Conservation (phyloP, 2,329 filamentous ascomycete genomes). For the Tolypocladium pustulatum region DNA sequence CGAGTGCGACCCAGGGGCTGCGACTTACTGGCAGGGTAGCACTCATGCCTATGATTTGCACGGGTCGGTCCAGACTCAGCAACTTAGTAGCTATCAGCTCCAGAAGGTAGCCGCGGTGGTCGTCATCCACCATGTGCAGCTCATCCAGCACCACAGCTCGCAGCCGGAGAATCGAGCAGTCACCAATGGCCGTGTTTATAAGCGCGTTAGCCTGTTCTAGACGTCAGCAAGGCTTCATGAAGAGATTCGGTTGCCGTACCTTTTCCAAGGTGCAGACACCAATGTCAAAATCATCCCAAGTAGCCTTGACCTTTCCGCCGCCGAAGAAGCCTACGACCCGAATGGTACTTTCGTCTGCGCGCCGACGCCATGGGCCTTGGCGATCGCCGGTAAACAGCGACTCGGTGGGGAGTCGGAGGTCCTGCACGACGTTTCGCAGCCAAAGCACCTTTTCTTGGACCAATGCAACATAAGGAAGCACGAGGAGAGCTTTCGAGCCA, state of each 20-base stretch:
- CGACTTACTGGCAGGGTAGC: slow-evolving; percentile 58
- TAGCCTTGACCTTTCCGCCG: slow-evolving; percentile 54
- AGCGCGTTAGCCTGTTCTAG: slow-evolving; percentile 56
- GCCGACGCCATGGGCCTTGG: slow-evolving; percentile 38
- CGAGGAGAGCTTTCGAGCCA: slow-evolving; percentile 56
- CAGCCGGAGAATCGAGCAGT: slow-evolving; percentile 54
- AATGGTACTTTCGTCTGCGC: slow-evolving; percentile 46
- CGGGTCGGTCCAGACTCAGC: slow-evolving; percentile 52
- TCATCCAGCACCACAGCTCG: slow-evolving; percentile 64
- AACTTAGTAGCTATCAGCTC: slow-evolving; percentile 67
- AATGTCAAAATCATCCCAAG: slow-evolving; percentile 67
- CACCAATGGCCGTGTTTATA: slow-evolving; percentile 62
- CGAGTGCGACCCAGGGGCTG: background rate
- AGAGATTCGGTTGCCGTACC: slow-evolving; percentile 15
- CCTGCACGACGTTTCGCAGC: slow-evolving; percentile 56
- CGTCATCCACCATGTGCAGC: slow-evolving; percentile 74
- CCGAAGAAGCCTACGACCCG: slow-evolving; percentile 66
- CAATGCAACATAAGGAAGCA: slow-evolving; percentile 68
- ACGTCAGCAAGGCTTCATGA: background rate
- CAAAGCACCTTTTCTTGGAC: slow-evolving; percentile 72
- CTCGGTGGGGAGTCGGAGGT: slow-evolving; percentile 17
- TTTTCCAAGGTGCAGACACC: slow-evolving; percentile 75
- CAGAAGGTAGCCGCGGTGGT: slow-evolving; percentile 62
- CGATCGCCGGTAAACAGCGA: slow-evolving; percentile 22
- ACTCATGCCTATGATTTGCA: slow-evolving; percentile 72